These are phyloP conservation scores for Gossypium sturtianum DNA, from an alignment of 345 rosid species.

Conservation along the genomic window DNA sequence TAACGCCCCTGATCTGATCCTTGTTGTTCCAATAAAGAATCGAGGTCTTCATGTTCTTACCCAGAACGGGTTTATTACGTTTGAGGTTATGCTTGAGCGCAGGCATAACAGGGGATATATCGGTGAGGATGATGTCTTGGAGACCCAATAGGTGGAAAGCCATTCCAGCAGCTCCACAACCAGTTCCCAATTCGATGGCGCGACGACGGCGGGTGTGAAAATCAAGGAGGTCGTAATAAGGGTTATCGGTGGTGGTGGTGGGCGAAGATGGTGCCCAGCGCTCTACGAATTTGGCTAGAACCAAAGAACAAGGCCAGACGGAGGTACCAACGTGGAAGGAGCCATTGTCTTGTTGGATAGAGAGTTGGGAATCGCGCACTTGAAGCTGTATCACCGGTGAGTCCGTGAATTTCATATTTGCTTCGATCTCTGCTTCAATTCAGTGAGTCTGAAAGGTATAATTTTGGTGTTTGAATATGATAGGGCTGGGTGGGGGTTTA, in stretches of 20 bases:
- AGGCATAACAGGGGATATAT: slow-evolving; percentile 85
- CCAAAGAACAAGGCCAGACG: slow-evolving; percentile 88
- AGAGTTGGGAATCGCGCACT: slow-evolving; percentile 56
- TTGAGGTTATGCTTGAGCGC: slow-evolving; percentile 89
- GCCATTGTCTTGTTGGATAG: slow-evolving; percentile 37
- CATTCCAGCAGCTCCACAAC: slow-evolving; percentile 91
- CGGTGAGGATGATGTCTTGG: slow-evolving; percentile 69
- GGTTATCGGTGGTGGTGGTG: slow-evolving; percentile 18
- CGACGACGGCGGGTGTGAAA: slow-evolving; percentile 31
- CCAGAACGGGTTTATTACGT: slow-evolving; percentile 58
- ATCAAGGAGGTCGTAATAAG: slow-evolving; percentile 63
- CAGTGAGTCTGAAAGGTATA: background rate
- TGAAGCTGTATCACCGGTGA: slow-evolving; percentile 81
- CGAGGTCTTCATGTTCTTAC: background rate
- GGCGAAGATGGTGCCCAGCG: slow-evolving; percentile 59
- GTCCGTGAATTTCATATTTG: slow-evolving; percentile 75
- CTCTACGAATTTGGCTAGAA: slow-evolving; percentile 84
- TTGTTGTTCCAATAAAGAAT: background rate
- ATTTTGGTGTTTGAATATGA: background rate
- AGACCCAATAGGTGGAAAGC: slow-evolving; percentile 76
- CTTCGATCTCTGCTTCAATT: slow-evolving; percentile 8
- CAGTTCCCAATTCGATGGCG: slow-evolving; percentile 77
- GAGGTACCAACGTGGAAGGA: slow-evolving; percentile 36
- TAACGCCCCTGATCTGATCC: background rate
- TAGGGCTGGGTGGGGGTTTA: background rate